These are phyloP conservation scores for Oldenlandia corymbosa DNA, from an alignment of 257 asterid species.

Conservation along the genomic window DNA sequence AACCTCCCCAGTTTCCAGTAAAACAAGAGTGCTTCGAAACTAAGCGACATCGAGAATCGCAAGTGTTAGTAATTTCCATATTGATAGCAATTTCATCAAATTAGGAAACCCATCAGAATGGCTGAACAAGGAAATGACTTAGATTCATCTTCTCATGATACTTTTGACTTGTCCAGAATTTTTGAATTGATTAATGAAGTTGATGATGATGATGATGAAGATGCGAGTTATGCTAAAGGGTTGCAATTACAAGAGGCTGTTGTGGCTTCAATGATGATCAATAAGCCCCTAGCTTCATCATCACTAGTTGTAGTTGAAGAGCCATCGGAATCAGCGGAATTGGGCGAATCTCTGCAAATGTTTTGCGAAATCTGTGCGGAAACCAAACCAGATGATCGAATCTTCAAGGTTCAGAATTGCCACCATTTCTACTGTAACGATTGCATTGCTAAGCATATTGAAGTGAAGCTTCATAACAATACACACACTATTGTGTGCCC, in stretches of 20 bases:
- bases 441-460: conserved; percentile 42
- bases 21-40: not conserved
- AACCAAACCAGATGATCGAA: conserved; percentile 18
- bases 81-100: no score
- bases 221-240: conserved; percentile 22
- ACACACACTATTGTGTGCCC: conserved; percentile 39
- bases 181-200: not conserved
- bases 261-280: not conserved
- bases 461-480: conserved; percentile 14
- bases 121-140: not conserved
- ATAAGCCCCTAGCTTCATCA: not conserved
- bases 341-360: conserved; percentile 17
- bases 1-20: no score
- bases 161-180: conserved; percentile 12
- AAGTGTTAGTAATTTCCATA: no score
- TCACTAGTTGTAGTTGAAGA: not conserved
- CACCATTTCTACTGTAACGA: conserved; percentile 37
- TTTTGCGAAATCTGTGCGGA: conserved; percentile 57
- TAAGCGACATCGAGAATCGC: not conserved
- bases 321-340: not conserved
- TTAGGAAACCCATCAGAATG: not conserved
- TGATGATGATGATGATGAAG: conserved; percentile 10
- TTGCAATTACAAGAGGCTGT: conserved; percentile 31
- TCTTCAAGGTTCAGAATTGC: conserved; percentile 35
- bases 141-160: not conserved